Percentiles rank a stretch among this genome's conserved stretches.
phyloP scores from a whole-genome alignment of 139 green algal genomes.

The Haematococcus sp. region DNA sequence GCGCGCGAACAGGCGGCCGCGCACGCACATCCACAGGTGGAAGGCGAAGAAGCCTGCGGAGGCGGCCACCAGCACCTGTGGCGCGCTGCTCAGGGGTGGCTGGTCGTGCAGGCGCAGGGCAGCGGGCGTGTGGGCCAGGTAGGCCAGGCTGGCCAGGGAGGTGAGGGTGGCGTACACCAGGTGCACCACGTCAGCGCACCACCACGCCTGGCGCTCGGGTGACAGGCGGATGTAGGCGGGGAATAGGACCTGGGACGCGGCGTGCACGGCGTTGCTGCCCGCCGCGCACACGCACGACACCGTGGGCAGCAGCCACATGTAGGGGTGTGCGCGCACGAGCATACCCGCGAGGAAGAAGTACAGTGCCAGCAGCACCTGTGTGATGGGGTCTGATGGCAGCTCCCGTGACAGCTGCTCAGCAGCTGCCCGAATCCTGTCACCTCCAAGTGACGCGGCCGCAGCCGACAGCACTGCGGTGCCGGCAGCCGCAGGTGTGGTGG shows the following conservation, averaged over 20 bases:
- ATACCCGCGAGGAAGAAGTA: slow-evolving; percentile 85
- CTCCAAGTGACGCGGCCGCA: neutral
- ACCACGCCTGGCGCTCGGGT: slow-evolving; percentile 28
- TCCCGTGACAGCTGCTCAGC: slow-evolving; percentile 24
- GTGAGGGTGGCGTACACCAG: slow-evolving; percentile 38
- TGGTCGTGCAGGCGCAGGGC: slow-evolving; percentile 18
- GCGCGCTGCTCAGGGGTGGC: slow-evolving; percentile 16
- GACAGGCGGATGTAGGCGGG: slow-evolving; percentile 31
- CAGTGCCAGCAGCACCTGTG: slow-evolving; percentile 65
- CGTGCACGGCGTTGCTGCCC: slow-evolving; percentile 6
- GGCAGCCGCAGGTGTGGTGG: neutral
- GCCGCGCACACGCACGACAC: slow-evolving; percentile 44
- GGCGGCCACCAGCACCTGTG: slow-evolving; percentile 33
- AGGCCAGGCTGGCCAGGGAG: slow-evolving; percentile 22
- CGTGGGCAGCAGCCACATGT: slow-evolving; percentile 71
- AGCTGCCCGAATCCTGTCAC: too few relatives aligned
- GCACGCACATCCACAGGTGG: slow-evolving; percentile 66
- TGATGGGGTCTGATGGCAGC: slow-evolving; percentile 48
- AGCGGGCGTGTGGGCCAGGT: slow-evolving; percentile 22
- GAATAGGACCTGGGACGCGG: slow-evolving; percentile 23
- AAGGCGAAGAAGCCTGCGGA: slow-evolving; percentile 75
- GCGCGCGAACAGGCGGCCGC: slow-evolving; percentile 25
- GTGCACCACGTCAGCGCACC: slow-evolving; percentile 52
- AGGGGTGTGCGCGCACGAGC: slow-evolving; percentile 53
- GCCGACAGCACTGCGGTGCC: neutral